phyloP scores from a whole-genome alignment of 2,329 filamentous ascomycete genomes.

The Helicocarpus griseus region DNA sequence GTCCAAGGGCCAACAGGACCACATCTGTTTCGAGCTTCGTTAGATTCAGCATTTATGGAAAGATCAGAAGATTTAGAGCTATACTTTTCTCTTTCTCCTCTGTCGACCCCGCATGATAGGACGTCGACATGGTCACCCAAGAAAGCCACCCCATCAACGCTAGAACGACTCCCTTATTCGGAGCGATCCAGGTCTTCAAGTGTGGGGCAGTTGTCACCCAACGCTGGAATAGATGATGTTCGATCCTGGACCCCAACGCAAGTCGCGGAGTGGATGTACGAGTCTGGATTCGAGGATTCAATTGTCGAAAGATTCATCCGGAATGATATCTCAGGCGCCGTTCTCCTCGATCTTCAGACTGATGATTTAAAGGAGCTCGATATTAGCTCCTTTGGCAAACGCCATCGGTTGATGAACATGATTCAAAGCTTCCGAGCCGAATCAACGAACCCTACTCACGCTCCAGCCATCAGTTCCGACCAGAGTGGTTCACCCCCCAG shows the following conservation, averaged over 20 bases:
- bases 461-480: conserved; percentile 7
- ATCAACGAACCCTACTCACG: conserved; percentile 14
- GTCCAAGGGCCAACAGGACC: conserved; percentile 77
- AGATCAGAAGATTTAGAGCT: conserved; percentile 9
- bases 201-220: conserved; percentile 16
- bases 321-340: conserved; percentile 84
- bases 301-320: conserved; percentile 76
- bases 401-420: conserved; percentile 50
- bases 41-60: conserved; percentile 13
- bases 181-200: conserved; percentile 48
- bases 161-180: conserved; percentile 9
- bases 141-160: neutral
- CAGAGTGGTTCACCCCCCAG: conserved; percentile 18
- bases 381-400: conserved; percentile 54
- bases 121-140: conserved; percentile 34
- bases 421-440: conserved; percentile 42
- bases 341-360: conserved; percentile 83
- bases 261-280: conserved; percentile 64
- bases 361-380: conserved; percentile 62
- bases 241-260: conserved; percentile 23
- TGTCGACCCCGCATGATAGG: conserved; percentile 15
- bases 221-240: conserved; percentile 21
- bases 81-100: conserved; percentile 10
- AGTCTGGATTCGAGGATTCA: conserved; percentile 65
- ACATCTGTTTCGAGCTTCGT: conserved; percentile 69